phyloP scores from a whole-genome alignment of 2,329 filamentous ascomycete genomes.

The Colletotrichum chlorophyti region DNA sequence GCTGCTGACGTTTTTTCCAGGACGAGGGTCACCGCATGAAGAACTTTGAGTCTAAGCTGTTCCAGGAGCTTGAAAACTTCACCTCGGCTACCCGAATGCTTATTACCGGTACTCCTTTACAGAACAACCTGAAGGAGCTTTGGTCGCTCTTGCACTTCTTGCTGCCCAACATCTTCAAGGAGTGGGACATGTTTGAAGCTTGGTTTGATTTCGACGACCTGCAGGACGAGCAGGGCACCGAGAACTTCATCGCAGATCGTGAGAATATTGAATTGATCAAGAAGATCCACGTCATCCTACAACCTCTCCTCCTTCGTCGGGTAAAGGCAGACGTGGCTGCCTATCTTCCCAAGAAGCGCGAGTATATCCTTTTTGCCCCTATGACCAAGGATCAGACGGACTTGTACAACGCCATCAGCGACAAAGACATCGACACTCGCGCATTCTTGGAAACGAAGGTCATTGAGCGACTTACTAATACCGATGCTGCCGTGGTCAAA shows the following conservation, averaged over 20 bases:
- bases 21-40: constrained; percentile 98
- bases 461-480: constrained; percentile 62
- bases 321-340: constrained; percentile 94
- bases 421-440: constrained; percentile 66
- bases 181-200: constrained; percentile 89
- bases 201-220: constrained; percentile 98
- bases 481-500: constrained; percentile 32
- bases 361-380: constrained; percentile 94
- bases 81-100: constrained; percentile 88
- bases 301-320: constrained; percentile 85
- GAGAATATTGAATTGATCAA: constrained; percentile 61
- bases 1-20: constrained; percentile 45
- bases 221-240: constrained; percentile 80
- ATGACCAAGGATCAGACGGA: constrained; percentile 91
- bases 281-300: constrained; percentile 91
- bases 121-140: constrained; percentile 93
- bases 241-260: constrained; percentile 80
- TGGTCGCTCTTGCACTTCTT: constrained; percentile 97
- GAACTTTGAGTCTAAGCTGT: constrained; percentile 92
- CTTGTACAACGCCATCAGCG: constrained; percentile 73
- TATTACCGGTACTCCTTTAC: constrained; percentile 92
- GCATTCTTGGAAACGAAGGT: constrained; percentile 85
- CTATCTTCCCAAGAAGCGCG: constrained; percentile 91
- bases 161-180: constrained; percentile 89
- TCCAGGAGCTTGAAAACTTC: constrained; percentile 87